Conservation (phyloP, 179 eudicot genomes). For the Silene noctiflora region DNA sequence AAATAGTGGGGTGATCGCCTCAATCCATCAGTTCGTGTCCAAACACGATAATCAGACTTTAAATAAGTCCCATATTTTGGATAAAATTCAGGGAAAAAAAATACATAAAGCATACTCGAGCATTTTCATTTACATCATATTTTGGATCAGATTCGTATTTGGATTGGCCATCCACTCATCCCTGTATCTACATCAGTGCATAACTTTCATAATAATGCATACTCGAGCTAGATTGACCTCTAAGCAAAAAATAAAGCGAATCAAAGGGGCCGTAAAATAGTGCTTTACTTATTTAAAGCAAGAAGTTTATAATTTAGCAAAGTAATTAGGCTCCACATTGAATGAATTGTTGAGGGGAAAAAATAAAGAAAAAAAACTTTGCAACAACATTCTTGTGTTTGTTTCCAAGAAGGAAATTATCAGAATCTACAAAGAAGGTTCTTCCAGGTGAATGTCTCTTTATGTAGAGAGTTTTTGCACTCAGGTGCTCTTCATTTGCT, state of each 20-base stretch:
- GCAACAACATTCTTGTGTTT: constrained; percentile 30
- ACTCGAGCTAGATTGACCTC: background rate
- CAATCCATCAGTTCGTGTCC: too few relatives aligned
- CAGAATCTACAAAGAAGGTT: constrained; percentile 37
- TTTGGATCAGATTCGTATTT: too few relatives aligned
- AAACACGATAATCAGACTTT: too few relatives aligned
- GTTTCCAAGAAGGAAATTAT: constrained; percentile 28
- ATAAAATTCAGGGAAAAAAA: too few relatives aligned
- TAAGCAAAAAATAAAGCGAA: background rate
- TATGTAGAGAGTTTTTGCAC: background rate
- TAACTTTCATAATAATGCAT: background rate
- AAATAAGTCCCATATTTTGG: too few relatives aligned
- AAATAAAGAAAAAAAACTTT: constrained; percentile 16
- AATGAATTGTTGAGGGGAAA: constrained; percentile 24
- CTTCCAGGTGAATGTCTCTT: constrained; percentile 27
- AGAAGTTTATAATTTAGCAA: constrained; percentile 26
- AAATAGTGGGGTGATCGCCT: too few relatives aligned
- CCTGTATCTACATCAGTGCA: too few relatives aligned
- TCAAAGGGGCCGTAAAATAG: constrained; percentile 11
- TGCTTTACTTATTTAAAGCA: constrained; percentile 29
- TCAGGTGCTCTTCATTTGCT: constrained; percentile 67
- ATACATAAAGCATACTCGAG: too few relatives aligned
- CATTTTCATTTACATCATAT: too few relatives aligned
- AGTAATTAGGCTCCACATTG: constrained; percentile 21
- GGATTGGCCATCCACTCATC: too few relatives aligned